Conservation (phyloP, 495 filamentous ascomycete genomes). For the Penicillium cosmopolitanum region DNA sequence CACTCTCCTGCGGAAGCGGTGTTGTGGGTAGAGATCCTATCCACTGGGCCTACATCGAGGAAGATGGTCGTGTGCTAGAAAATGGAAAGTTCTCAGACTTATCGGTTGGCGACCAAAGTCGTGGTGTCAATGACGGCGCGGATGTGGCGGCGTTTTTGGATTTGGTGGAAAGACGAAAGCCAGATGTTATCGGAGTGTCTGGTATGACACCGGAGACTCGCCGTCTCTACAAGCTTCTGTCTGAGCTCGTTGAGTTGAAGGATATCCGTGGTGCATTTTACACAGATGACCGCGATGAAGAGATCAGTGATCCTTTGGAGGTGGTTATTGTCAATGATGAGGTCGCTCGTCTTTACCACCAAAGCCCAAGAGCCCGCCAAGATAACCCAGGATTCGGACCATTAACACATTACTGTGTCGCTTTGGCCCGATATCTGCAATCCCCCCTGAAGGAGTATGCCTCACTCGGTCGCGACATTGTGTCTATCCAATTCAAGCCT, state of each 20-base stretch:
- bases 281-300: conserved; percentile 62
- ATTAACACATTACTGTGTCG: conserved; percentile 85
- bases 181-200: conserved; percentile 87
- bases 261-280: conserved; percentile 74
- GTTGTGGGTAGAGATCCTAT: conserved; percentile 75
- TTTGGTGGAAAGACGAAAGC: conserved; percentile 71
- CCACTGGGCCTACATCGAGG: conserved; percentile 90
- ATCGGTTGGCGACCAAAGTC: conserved; percentile 66
- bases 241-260: conserved; percentile 72
- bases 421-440: conserved; percentile 86
- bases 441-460: conserved; percentile 96
- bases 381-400: conserved; percentile 80
- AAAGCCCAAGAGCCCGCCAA: conserved; percentile 75
- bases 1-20: conserved; percentile 79
- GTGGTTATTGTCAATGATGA: conserved; percentile 94
- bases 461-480: conserved; percentile 82
- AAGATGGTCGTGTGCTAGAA: conserved; percentile 86
- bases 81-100: conserved; percentile 84
- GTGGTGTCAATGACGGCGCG: conserved; percentile 63
- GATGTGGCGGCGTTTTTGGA: conserved; percentile 71
- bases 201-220: conserved; percentile 91
- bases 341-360: conserved; percentile 90
- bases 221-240: conserved; percentile 76
- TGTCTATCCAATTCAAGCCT: conserved; percentile 83
- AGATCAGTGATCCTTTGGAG: conserved; percentile 73